A percentile compares a stretch with the other conserved stretches of the same genome.
Evolutionary conservation across 768 basidiomycete genomes (phyloP).

Genomic region (Mycena galopus): DNA sequence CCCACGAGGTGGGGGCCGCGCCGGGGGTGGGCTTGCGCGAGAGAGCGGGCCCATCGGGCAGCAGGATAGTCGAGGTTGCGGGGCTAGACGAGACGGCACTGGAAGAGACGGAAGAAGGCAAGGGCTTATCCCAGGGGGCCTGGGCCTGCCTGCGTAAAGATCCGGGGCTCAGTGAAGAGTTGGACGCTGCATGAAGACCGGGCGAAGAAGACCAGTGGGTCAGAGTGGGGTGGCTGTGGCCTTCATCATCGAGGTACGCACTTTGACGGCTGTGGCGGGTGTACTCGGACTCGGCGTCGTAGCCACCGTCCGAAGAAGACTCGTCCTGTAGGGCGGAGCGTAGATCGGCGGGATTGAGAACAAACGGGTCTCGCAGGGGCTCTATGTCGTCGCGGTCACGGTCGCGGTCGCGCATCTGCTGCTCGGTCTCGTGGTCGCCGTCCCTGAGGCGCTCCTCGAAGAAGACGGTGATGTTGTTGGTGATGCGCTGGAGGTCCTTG

Average conservation of each 20-base stretch:
- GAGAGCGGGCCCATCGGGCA: slow-evolving; percentile 71
- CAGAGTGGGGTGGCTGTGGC: slow-evolving; percentile 54
- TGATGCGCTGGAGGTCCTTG: slow-evolving; percentile 94
- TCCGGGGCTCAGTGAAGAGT: slow-evolving; percentile 76
- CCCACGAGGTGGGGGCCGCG: slow-evolving; percentile 65
- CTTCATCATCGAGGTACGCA: slow-evolving; percentile 70
- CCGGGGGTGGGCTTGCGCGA: slow-evolving; percentile 72
- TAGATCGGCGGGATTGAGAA: slow-evolving; percentile 69
- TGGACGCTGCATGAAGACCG: slow-evolving; percentile 72
- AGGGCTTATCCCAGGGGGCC: slow-evolving; percentile 75
- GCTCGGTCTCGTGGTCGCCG: slow-evolving; percentile 78
- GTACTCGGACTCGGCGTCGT: slow-evolving; percentile 81
- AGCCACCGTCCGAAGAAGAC: slow-evolving; percentile 85
- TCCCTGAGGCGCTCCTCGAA: slow-evolving; percentile 93
- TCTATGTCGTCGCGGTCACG: slow-evolving; percentile 63
- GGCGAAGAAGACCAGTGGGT: slow-evolving; percentile 69
- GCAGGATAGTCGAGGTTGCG: slow-evolving; percentile 67
- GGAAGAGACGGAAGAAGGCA: slow-evolving; percentile 68
- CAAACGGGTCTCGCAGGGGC: slow-evolving; percentile 70
- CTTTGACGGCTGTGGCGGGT: slow-evolving; percentile 80
- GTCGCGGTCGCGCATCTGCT: slow-evolving; percentile 69
- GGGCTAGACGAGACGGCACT: slow-evolving; percentile 71
- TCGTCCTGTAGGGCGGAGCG: slow-evolving; percentile 75
- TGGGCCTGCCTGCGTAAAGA: slow-evolving; percentile 76
- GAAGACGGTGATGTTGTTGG: slow-evolving; percentile 93